Percentiles rank a stretch among this genome's conserved stretches.
These are phyloP conservation scores for Oryza brachyantha DNA, from an alignment of 176 grass and related monocot species.

Conservation along the genomic window DNA sequence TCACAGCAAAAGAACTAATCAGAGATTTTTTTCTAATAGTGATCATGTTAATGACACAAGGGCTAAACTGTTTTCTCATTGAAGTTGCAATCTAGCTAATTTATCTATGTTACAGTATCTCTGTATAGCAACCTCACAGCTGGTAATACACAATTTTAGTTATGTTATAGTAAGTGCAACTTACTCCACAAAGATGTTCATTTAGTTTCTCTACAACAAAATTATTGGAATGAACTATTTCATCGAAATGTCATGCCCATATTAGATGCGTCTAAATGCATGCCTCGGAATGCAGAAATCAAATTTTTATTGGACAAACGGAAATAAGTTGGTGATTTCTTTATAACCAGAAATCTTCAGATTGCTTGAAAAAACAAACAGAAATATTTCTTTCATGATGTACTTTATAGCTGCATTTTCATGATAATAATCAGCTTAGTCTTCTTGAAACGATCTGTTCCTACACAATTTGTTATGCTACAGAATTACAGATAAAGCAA, in stretches of 20 bases:
- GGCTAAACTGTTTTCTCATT: neutral
- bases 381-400: neutral
- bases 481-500: neutral
- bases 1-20: neutral
- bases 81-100: neutral
- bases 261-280: neutral
- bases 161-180: neutral
- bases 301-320: neutral
- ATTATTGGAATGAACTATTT: neutral
- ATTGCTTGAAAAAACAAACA: neutral
- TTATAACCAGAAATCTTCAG: neutral
- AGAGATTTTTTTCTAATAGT: slow-evolving; percentile 1
- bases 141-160: neutral
- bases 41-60: slow-evolving; percentile 7
- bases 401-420: neutral
- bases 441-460: neutral
- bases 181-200: neutral
- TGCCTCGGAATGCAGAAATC: neutral
- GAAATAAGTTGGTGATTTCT: neutral
- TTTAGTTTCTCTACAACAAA: neutral
- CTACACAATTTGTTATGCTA: neutral
- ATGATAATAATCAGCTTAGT: neutral
- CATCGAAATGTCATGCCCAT: neutral
- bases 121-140: neutral
- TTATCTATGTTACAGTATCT: neutral